Evolutionary conservation across 2,329 filamentous ascomycete genomes (phyloP).

Genomic region (Fusarium chlamydosporum): DNA sequence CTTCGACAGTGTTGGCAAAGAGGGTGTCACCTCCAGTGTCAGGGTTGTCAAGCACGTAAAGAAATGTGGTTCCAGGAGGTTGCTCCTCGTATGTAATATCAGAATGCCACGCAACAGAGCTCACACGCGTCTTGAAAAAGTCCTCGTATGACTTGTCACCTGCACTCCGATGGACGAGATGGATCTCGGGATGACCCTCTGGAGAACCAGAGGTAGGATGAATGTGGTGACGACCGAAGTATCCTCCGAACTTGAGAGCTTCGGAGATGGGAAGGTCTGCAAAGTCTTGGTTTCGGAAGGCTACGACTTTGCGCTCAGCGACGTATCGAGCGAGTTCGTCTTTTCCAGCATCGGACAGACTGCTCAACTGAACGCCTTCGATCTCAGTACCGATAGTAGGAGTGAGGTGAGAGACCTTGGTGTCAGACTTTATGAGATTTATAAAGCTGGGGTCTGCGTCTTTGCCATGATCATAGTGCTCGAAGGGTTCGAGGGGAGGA

Average conservation of each 20-base stretch:
- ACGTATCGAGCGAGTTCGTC: slow-evolving; percentile 83
- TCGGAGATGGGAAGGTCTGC: slow-evolving; percentile 77
- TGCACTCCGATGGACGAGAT: slow-evolving; percentile 81
- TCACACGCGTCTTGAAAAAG: slow-evolving; percentile 78
- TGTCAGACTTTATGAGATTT: slow-evolving; percentile 73
- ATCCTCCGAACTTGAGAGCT: slow-evolving; percentile 77
- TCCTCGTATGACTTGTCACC: slow-evolving; percentile 63
- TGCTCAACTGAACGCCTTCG: slow-evolving; percentile 77
- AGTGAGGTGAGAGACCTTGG: slow-evolving; percentile 72
- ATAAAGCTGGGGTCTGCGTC: slow-evolving; percentile 78
- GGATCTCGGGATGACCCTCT: slow-evolving; percentile 79
- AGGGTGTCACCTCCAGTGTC: slow-evolving; percentile 86
- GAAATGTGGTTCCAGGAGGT: slow-evolving; percentile 89
- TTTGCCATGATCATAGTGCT: slow-evolving; percentile 81
- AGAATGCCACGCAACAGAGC: slow-evolving; percentile 88
- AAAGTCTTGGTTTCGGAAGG: slow-evolving; percentile 82
- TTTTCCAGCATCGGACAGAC: slow-evolving; percentile 76
- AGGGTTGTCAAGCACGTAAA: slow-evolving; percentile 89
- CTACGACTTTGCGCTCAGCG: slow-evolving; percentile 82
- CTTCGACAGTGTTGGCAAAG: slow-evolving; percentile 83
- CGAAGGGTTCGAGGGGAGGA: slow-evolving; percentile 75
- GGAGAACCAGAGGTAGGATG: slow-evolving; percentile 84
- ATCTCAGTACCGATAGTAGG: slow-evolving; percentile 82
- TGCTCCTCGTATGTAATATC: slow-evolving; percentile 91
- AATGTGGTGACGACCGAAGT: slow-evolving; percentile 86